A percentile compares a stretch with the other conserved stretches of the same genome.
Conservation (phyloP, 2,329 filamentous ascomycete species). For the Penicillium sp. region DNA sequence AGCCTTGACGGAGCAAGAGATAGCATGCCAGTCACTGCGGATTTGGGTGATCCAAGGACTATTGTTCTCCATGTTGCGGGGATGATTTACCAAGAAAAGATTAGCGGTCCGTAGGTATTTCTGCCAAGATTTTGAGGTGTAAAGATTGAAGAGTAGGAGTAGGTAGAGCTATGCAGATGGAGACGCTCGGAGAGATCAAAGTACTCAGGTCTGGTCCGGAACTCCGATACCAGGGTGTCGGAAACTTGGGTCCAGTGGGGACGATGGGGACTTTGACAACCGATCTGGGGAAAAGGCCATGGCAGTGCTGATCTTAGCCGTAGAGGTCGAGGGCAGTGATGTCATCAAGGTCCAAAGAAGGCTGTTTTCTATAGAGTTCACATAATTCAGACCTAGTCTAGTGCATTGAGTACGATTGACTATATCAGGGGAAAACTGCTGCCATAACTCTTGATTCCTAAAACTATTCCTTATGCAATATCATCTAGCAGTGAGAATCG, state of each 20-base stretch:
- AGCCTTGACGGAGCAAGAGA: too few species aligned
- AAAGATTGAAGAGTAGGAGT: background rate
- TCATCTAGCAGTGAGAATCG: conserved; percentile 19
- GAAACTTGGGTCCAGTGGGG: too few species aligned
- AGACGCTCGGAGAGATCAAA: background rate
- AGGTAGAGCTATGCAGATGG: background rate
- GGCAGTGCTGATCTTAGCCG: too few species aligned
- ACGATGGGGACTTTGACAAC: too few species aligned
- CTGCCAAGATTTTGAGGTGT: background rate
- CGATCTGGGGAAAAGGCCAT: background rate
- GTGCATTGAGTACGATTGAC: background rate
- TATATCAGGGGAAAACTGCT: background rate
- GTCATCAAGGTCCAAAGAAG: background rate
- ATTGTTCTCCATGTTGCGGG: background rate
- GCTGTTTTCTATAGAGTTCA: too few species aligned
- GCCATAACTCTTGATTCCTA: conserved; percentile 7
- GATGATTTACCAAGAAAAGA: background rate
- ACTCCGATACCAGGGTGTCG: too few species aligned
- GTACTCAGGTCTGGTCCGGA: too few species aligned
- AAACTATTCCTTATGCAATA: conserved; percentile 16
- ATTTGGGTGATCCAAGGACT: background rate
- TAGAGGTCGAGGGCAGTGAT: background rate
- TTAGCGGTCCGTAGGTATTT: background rate
- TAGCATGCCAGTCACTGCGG: background rate
- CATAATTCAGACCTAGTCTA: too few species aligned